Base-by-base conservation (phyloP, 805 yeast species). In the Teunomyces pallodes region DNA sequence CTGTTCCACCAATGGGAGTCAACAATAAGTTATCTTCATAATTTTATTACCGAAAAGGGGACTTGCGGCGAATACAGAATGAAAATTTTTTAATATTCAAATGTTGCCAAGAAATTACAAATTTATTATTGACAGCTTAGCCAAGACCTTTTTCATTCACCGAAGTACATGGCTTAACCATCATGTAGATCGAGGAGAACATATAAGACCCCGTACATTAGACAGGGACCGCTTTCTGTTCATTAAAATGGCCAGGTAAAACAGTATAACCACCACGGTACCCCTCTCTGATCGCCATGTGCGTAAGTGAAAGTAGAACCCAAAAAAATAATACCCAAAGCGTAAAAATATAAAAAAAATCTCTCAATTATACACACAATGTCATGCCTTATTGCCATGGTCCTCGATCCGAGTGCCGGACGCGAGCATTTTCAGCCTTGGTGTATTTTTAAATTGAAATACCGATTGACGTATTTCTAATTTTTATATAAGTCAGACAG, bases 61-160 rank as follows among this genome's bases (percentile, higher is more conserved):
- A 14, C 12, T 14, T 10, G 24, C 27, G 13, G 13, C 16, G 27
- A 26, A 38, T n/a, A 6, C 9, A 6, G 30, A n/a, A 6, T 12
- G 17, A 38, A 38, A 38, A 38, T 38, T 8, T 26, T 38, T 38
- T 20, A 38, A 35, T 12, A 8, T n/a, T 12, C 9, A 28, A 26
- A 24, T 38, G 41, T 38, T 38, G 41, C 41, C 41, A 38, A 38
- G 41, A 38, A 38, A 38, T 38, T 38, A 10, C 14, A 3, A 6
- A 20, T 9, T 12, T 13, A 26, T 26, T 12, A 38, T 38, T 38
- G 41, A 38, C 41, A 38, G 41, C 30, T 38, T 24, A 38, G 41
- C 41, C 41, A 38, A 38, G 41, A 38, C 41, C 30, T 24, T 38
- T 38, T 38, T 38, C 41, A 38, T 38, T 38, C 41, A 26, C 41